Percentiles rank a stretch among this genome's conserved stretches.
Evolutionary conservation across 129 eudicot species (phyloP).

Genomic region (Kitagawia praeruptora): DNA sequence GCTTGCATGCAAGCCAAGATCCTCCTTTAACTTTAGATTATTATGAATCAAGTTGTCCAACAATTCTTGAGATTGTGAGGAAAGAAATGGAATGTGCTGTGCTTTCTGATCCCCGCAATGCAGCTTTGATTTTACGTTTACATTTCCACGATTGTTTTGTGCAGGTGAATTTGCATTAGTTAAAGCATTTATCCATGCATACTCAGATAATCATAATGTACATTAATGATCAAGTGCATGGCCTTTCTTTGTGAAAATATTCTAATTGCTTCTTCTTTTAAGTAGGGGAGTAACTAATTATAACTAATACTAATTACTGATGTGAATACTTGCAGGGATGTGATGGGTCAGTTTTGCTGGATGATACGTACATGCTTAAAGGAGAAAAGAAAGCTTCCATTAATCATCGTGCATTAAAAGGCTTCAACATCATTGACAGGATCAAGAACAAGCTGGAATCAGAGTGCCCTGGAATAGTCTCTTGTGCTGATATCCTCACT

Average conservation of each 20-base stretch:
- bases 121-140: conserved; percentile 69
- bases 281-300: background rate
- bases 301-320: background rate
- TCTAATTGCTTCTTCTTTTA: background rate
- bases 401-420: conserved; percentile 63
- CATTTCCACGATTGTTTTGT: conserved; percentile 95
- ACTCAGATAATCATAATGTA: background rate
- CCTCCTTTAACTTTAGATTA: conserved; percentile 70
- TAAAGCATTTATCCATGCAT: no score
- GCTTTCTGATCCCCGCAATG: conserved; percentile 70
- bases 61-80: conserved; percentile 51
- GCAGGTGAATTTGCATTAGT: conserved; percentile 35
- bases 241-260: background rate
- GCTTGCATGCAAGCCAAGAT: conserved; percentile 39
- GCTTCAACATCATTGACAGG: conserved; percentile 73
- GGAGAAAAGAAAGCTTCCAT: conserved; percentile 84
- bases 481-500: conserved; percentile 92
- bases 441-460: conserved; percentile 89
- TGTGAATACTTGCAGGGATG: conserved; percentile 57
- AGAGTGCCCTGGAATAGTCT: conserved; percentile 81
- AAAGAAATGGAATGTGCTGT: conserved; percentile 94
- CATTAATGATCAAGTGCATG: background rate
- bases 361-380: conserved; percentile 59
- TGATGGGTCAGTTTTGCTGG: conserved; percentile 90
- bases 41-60: conserved; percentile 64